Conservation (phyloP, 2,329 filamentous ascomycete species). For the Fusarium floridanum region DNA sequence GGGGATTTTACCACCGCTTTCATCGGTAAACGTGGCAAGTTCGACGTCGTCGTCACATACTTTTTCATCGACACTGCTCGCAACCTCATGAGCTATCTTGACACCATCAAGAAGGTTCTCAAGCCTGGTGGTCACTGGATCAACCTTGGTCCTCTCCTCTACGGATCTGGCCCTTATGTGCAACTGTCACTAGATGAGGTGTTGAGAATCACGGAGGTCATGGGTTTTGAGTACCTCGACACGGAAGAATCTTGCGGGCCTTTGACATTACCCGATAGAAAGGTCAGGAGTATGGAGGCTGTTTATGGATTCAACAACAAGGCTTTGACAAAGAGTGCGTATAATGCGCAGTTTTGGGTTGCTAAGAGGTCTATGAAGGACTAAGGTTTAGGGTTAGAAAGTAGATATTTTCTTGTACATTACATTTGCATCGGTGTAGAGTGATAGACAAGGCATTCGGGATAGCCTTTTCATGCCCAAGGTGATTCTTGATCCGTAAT, state of each 20-base stretch:
- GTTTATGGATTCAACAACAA: conserved; percentile 65
- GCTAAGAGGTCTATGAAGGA: conserved; percentile 47
- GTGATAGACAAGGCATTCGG: background rate
- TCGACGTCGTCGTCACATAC: conserved; percentile 66
- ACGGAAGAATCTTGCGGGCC: conserved; percentile 56
- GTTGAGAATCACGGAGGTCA: conserved; percentile 58
- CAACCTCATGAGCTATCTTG: conserved; percentile 67
- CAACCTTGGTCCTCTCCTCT: conserved; percentile 68
- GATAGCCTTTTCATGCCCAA: too few relatives aligned
- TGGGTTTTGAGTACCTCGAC: conserved; percentile 66
- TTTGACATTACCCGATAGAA: conserved; percentile 56
- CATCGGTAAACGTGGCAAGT: conserved; percentile 46
- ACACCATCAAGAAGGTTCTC: conserved; percentile 64
- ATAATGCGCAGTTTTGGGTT: conserved; percentile 68
- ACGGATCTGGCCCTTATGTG: conserved; percentile 66
- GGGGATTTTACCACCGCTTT: conserved; percentile 67
- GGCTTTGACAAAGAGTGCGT: conserved; percentile 65
- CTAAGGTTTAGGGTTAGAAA: background rate
- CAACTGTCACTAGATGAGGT: conserved; percentile 69
- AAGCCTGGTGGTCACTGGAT: conserved; percentile 65
- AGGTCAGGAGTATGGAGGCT: conserved; percentile 61
- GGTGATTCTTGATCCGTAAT: too few relatives aligned
- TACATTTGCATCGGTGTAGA: background rate
- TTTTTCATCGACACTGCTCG: conserved; percentile 73
- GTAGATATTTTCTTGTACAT: background rate